Base-by-base conservation (phyloP, 2,329 filamentous ascomycete genomes). In the Colletotrichum musae region DNA sequence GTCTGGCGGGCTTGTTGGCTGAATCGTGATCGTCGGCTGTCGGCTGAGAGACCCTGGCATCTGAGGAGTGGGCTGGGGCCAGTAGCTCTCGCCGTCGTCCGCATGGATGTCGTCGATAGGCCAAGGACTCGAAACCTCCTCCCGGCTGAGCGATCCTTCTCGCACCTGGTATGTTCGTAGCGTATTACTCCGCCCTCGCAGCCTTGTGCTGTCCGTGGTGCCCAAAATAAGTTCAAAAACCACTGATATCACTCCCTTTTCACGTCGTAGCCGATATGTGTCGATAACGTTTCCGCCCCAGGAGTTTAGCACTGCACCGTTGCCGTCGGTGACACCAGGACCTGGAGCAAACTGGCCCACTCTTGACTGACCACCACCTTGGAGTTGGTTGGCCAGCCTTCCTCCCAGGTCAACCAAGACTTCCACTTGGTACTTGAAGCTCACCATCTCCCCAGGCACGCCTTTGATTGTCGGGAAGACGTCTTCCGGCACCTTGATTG, bases 381-480 rank as follows among this genome's bases (percentile, higher is more conserved):
- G 92, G 58, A 89, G 80, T 71, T 94, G 90, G n/a, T 89, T 89
- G 2, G 91, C 89, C 48, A 98, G 83, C 77, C 94, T 96, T 45
- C 95, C 95, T 54, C 96, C 95, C 0, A 98, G 86, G 77, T 99
- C 96, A 24, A 98, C 89, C 32, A 98, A 91, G 2, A 98, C 93
- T 79, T 99, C 96, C 21, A 98, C 88, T 73, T 95, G 93, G 77
- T 99, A 98, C 73, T 92, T 94, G 83, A 99, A 98, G 74, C 92
- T 94, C 72, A 99, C 96, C 91, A 98, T 96, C 41, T 93, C 92
- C 4, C 95, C 94, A 0, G 96, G 96, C 0, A 98, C 94, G 63
- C 91, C 92, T 32, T 90, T 91, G 71, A 98, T 98, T 2, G 95
- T 97, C 0, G 96, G 95, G 74, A 98, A 98, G 0, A 91, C 91